These are phyloP conservation scores for Scedosporium apiospermum DNA, from an alignment of 2,329 filamentous ascomycete species.

Conservation along the genomic window DNA sequence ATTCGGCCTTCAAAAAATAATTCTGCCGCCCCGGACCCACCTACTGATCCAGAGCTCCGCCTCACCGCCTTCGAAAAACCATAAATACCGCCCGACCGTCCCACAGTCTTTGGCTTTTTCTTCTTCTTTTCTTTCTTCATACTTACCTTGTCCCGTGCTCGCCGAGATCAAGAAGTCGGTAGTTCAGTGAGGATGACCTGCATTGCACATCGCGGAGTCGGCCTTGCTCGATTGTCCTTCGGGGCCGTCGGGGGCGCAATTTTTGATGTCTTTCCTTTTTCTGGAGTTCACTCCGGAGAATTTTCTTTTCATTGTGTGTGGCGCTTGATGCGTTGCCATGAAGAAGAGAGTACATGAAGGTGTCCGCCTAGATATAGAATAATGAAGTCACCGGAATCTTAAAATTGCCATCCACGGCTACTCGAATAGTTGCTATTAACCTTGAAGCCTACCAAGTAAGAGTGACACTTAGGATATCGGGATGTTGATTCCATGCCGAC, in stretches of 20 bases:
- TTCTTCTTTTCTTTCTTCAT: constrained; percentile 32
- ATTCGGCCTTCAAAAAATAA: too few species aligned
- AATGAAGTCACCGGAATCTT: too few species aligned
- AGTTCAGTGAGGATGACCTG: constrained; percentile 34
- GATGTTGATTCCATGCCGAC: too few species aligned
- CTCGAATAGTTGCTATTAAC: too few species aligned
- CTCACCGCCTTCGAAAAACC: too few species aligned
- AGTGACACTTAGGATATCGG: too few species aligned
- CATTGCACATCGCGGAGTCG: constrained; percentile 44
- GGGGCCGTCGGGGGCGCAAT: constrained; percentile 40
- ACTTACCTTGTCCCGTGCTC: constrained; percentile 39
- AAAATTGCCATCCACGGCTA: too few species aligned
- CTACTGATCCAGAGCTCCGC: too few species aligned
- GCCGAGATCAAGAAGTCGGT: constrained; percentile 33
- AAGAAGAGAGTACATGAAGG: constrained; percentile 21
- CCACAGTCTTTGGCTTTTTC: constrained; percentile 7
- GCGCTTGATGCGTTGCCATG: constrained; percentile 27
- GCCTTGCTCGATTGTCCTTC: constrained; percentile 40
- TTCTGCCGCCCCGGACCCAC: too few species aligned
- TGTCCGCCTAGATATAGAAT: too few species aligned
- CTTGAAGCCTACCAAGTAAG: too few species aligned
- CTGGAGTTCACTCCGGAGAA: constrained; percentile 3
- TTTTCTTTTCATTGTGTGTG: constrained; percentile 32
- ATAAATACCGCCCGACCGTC: too few species aligned
- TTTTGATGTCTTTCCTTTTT: constrained; percentile 29